phyloP scores from a whole-genome alignment of 2,329 filamentous ascomycete species.

The Colletotrichum sublineola region DNA sequence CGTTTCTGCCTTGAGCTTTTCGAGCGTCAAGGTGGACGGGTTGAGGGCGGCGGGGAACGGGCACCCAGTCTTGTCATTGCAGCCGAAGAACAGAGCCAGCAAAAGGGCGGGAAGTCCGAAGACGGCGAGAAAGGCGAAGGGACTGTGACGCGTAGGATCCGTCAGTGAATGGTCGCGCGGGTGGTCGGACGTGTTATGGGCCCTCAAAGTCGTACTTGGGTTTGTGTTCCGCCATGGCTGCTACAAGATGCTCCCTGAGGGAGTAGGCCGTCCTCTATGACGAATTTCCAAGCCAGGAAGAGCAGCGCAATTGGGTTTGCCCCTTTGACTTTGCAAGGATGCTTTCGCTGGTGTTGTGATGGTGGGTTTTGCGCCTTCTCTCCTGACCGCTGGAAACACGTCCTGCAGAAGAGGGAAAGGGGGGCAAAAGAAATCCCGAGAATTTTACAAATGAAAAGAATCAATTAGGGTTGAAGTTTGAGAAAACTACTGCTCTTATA shows the following conservation, averaged over 20 bases:
- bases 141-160: conserved; percentile 57
- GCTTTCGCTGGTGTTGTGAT: not conserved
- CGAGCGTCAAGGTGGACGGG: conserved; percentile 75
- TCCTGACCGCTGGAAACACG: not conserved
- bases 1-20: conserved; percentile 79
- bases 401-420: not conserved
- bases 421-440: no score
- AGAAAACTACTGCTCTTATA: not conserved
- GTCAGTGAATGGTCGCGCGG: not conserved
- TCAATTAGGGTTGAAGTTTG: not conserved
- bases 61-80: conserved; percentile 90
- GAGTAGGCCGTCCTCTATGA: not conserved
- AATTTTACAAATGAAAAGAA: not conserved
- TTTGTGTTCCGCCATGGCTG: conserved; percentile 26
- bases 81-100: conserved; percentile 81
- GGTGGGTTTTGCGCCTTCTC: not conserved
- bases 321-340: not conserved
- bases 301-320: not conserved
- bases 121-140: conserved; percentile 79
- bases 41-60: conserved; percentile 81
- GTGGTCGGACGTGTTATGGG: conserved; percentile 44
- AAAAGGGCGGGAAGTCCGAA: conserved; percentile 81
- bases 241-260: not conserved
- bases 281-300: not conserved
- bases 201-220: conserved; percentile 50